A percentile compares a stretch with the other conserved stretches of the same genome.
Conservation (phyloP, 2,329 filamentous ascomycete genomes). For the Neocatenulostroma microsporum region DNA sequence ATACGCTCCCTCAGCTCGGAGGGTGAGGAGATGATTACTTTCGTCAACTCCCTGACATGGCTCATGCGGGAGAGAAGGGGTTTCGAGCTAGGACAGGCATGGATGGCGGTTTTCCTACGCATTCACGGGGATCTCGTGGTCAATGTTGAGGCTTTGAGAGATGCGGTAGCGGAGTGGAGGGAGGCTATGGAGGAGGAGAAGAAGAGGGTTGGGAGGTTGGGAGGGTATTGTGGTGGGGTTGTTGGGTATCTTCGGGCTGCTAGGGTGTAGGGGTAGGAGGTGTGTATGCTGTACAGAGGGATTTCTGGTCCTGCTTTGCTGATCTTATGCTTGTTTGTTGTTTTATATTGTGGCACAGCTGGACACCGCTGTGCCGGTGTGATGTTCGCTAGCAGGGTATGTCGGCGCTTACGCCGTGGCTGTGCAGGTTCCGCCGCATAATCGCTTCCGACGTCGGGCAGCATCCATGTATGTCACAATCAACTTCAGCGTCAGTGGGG, state of each 20-base stretch:
- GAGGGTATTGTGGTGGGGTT: constrained; percentile 82
- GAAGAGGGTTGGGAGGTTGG: constrained; percentile 65
- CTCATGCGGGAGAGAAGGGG: constrained; percentile 63
- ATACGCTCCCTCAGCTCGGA: constrained; percentile 63
- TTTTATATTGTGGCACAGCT: too few relatives aligned
- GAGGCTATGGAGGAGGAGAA: constrained; percentile 47
- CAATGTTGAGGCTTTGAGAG: constrained; percentile 46
- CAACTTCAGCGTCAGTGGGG: too few relatives aligned
- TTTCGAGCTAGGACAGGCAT: constrained; percentile 93
- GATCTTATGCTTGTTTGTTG: too few relatives aligned
- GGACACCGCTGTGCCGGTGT: too few relatives aligned
- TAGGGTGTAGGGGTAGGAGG: constrained; percentile 18
- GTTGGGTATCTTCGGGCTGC: constrained; percentile 41
- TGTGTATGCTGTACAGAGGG: too few relatives aligned
- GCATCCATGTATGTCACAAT: too few relatives aligned
- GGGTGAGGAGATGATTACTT: constrained; percentile 62
- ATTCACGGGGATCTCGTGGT: constrained; percentile 61
- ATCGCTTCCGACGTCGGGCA: too few relatives aligned
- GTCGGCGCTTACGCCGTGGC: too few relatives aligned
- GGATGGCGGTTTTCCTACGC: constrained; percentile 91
- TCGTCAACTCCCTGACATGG: constrained; percentile 68
- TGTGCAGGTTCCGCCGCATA: too few relatives aligned
- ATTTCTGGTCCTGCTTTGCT: too few relatives aligned
- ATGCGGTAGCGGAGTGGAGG: constrained; percentile 61
- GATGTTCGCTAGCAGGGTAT: too few relatives aligned